A percentile compares a stretch with the other conserved stretches of the same genome.
Conservation (phyloP, 2,329 filamentous ascomycete genomes). For the Colletotrichum lupini region DNA sequence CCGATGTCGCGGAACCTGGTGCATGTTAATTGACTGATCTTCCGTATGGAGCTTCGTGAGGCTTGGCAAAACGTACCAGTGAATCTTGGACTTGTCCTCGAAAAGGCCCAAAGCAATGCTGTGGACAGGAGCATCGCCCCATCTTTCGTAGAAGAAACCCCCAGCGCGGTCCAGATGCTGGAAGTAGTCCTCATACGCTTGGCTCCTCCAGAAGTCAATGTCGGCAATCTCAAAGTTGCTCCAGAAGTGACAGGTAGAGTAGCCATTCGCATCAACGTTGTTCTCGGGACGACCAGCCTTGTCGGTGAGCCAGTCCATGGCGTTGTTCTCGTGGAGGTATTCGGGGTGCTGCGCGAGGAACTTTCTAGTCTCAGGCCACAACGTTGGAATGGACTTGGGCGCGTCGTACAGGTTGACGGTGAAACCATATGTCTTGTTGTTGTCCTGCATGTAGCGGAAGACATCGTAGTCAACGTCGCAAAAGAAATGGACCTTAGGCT, state of each 20-base stretch:
- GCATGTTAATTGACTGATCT: conserved; percentile 26
- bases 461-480: conserved; percentile 99
- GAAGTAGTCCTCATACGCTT: conserved; percentile 95
- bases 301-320: conserved; percentile 89
- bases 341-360: conserved; percentile 88
- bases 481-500: conserved; percentile 99
- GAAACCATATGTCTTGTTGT: conserved; percentile 99
- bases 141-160: conserved; percentile 98
- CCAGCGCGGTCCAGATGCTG: conserved; percentile 93
- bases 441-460: conserved; percentile 96
- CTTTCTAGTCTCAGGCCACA: conserved; percentile 96
- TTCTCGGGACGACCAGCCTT: conserved; percentile 80
- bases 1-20: conserved; percentile 97
- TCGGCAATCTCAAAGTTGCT: conserved; percentile 98
- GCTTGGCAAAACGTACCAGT: conserved; percentile 75
- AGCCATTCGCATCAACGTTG: conserved; percentile 85
- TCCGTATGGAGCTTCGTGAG: neutral
- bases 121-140: conserved; percentile 98
- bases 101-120: conserved; percentile 93
- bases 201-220: conserved; percentile 90
- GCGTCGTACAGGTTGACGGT: conserved; percentile 97
- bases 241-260: conserved; percentile 99
- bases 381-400: conserved; percentile 82
- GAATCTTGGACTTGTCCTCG: conserved; percentile 89
- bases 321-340: conserved; percentile 85